Evolutionary conservation across 2,329 filamentous ascomycete species (phyloP), one percentile per base, ranked within the genome.

Genomic region (Aspergillus pseudoglaucus): DNA sequence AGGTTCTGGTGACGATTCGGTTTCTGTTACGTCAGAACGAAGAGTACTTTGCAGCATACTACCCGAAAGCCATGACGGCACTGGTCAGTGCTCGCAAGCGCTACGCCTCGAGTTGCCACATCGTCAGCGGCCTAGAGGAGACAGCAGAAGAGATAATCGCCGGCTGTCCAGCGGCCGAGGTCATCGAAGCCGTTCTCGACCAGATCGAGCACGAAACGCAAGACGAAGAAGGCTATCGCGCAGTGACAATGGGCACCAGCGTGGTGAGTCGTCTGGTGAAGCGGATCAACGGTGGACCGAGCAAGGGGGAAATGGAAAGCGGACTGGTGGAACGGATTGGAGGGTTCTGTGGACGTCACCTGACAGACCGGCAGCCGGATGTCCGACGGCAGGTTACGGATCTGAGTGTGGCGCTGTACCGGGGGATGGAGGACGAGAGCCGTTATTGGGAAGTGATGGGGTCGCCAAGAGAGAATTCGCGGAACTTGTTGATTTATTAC

Each of bases 1-100:
- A 73, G 45, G 62, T 71, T n/a, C 53, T 73, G 22, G 59, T 67
- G 18, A 72, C 69, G 6, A 61, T 73, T 35, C 65, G 68, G 12
- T 57, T 67, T 30, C 65, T 73, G 60, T 59, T 70, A 43, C 47
- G 57, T n/a, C 56, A 69, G 25, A 69, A 67, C 33, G 57, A 61
- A 10, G 50, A 62, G 35, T 59, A 61, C 20, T 69, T 72, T 52
- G 53, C 62, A 5, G 54, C 53, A 4, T 69, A 66, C 48, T 63
- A 68, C 42, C 57, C 65, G 3, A 59, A 59, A 18, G 63, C 61
- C 1, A 63, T 71, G 55, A 59, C 61, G 12, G 63, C 69, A 3
- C 53, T 72, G 3, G 59, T 73, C 38, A 59, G 59, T 10, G 63
- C 67, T 15, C 64, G 68, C 18, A 64, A 63, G 41, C 58, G 68